A percentile compares a stretch with the other conserved stretches of the same genome.
phyloP scores from a whole-genome alignment of 2,329 filamentous ascomycete species.

The Fusarium chuoi region DNA sequence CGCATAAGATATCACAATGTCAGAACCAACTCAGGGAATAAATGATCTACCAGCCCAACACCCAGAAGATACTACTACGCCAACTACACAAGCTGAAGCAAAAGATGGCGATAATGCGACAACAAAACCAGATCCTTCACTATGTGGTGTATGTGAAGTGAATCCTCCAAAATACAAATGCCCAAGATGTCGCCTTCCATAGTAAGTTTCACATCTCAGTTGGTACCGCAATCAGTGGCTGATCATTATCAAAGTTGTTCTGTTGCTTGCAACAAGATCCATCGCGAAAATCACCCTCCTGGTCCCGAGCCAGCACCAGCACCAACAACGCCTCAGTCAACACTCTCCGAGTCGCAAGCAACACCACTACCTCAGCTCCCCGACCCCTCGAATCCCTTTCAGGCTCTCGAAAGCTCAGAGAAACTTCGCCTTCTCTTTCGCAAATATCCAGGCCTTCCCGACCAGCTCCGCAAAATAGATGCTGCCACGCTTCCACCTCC shows the following conservation, averaged over 20 bases:
- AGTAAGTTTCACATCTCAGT: constrained; percentile 57
- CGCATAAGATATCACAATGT: constrained; percentile 17
- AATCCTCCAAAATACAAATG: constrained; percentile 71
- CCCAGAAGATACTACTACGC: neutral
- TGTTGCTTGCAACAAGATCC: constrained; percentile 64
- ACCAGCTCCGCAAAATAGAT: constrained; percentile 60
- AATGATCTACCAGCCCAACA: neutral
- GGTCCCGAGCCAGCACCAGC: constrained; percentile 43
- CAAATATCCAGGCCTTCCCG: constrained; percentile 61
- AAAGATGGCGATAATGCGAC: constrained; percentile 1
- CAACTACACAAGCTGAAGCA: neutral
- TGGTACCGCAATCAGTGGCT: neutral
- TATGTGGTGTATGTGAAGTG: constrained; percentile 64
- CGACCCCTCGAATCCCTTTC: constrained; percentile 58
- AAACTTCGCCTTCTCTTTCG: constrained; percentile 62
- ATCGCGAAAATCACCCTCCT: constrained; percentile 61
- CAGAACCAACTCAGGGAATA: constrained; percentile 13
- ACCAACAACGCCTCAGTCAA: neutral
- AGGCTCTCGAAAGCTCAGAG: constrained; percentile 60
- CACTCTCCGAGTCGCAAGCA: constrained; percentile 36
- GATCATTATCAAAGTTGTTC: constrained; percentile 61
- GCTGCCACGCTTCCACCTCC: constrained; percentile 60
- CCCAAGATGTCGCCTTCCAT: constrained; percentile 65
- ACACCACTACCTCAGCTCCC: neutral
- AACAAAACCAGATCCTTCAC: constrained; percentile 24